Base-by-base conservation (phyloP, 2,329 filamentous ascomycete species). In the Fusarium pseudonygamai region DNA sequence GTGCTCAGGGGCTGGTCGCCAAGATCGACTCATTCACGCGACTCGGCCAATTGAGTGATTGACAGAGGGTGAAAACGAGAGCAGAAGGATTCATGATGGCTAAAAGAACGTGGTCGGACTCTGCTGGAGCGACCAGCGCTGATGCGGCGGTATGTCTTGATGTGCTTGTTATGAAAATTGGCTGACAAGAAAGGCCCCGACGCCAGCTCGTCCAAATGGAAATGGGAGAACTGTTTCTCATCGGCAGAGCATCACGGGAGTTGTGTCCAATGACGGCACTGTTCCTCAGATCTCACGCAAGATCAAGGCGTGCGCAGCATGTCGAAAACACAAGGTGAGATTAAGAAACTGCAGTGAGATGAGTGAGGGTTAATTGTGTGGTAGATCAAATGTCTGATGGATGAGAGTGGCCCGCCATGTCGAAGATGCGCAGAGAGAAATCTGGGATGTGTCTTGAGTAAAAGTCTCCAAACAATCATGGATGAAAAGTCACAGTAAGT, bases 301-400 rank as follows among this genome's bases (percentile, higher is more conserved):
- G 64, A 82, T 83, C 43, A 83, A 83, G 72, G 83, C 83, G 0
- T 84, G 83, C 26, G 80, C 83, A 24, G 80, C 82, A 26, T 84
- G 83, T 69, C 75, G 83, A 7, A 84, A 83, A 62, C 82, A 83
- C 64, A 84, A 84, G 78, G 82, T 83, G 42, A 64, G n/a, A n/a
- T n/a, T n/a, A n/a, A n/a, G n/a, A n/a, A n/a, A n/a, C n/a, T n/a
- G n/a, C n/a, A n/a, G n/a, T n/a, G n/a, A n/a, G n/a, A n/a, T n/a
- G n/a, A n/a, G n/a, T n/a, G 4, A 28, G 22, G 22, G 10, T 18
- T 67, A 43, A 62, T n/a, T 62, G 11, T 28, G 55, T 14, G 14
- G 1, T 32, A 84, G 82, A 84, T 84, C 60, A 83, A 83, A 72
- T 84, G 83, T 49, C 70, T 83, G 49, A 84, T 84, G 82, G 82